Evolutionary conservation across 208 protist species (phyloP).

Genomic region (Trypanosoma conorhini): DNA sequence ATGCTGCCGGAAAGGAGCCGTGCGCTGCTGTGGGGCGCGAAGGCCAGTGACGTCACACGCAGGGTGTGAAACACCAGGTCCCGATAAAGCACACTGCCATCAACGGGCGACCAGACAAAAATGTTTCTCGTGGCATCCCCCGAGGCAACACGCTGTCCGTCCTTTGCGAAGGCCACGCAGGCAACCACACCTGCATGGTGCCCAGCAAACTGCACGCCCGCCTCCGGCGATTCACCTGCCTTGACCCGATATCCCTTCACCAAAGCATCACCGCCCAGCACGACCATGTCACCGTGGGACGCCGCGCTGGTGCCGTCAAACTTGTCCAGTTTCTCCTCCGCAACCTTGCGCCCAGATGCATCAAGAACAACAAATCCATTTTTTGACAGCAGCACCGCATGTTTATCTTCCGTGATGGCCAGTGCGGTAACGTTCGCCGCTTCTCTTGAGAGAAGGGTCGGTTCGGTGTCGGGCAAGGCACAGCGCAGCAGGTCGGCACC

Average conservation of each 20-base stretch:
- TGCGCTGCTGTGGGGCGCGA: slow-evolving; percentile 23
- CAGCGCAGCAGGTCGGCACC: slow-evolving; percentile 27
- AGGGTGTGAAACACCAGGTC: slow-evolving; percentile 48
- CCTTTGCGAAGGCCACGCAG: slow-evolving; percentile 31
- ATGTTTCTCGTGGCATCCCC: slow-evolving; percentile 37
- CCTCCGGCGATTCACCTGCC: slow-evolving; percentile 2
- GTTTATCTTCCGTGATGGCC: slow-evolving; percentile 8
- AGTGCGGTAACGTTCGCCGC: slow-evolving; percentile 13
- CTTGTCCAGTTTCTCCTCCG: slow-evolving; percentile 26
- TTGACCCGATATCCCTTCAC: slow-evolving; percentile 27
- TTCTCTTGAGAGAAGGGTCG: slow-evolving; percentile 27
- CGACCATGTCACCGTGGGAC: slow-evolving; percentile 16
- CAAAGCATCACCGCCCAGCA: slow-evolving; percentile 32
- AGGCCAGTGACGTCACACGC: slow-evolving; percentile 31
- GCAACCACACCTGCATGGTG: slow-evolving; percentile 31
- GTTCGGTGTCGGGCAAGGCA: slow-evolving; percentile 4
- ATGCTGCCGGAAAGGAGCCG: slow-evolving; percentile 38
- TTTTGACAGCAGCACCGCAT: slow-evolving; percentile 18
- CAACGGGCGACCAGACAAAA: slow-evolving; percentile 38
- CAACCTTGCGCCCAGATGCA: slow-evolving; percentile 12
- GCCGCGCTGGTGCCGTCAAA: slow-evolving; percentile 36
- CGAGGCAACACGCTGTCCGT: slow-evolving; percentile 29
- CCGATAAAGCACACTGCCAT: slow-evolving; percentile 29
- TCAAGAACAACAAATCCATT: slow-evolving; percentile 19
- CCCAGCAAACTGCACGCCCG: slow-evolving; percentile 18